Percentiles rank a stretch among this genome's conserved stretches.
Evolutionary conservation across 1,284 basidiomycete genomes (phyloP).

Genomic region (Ustilago trichophora): DNA sequence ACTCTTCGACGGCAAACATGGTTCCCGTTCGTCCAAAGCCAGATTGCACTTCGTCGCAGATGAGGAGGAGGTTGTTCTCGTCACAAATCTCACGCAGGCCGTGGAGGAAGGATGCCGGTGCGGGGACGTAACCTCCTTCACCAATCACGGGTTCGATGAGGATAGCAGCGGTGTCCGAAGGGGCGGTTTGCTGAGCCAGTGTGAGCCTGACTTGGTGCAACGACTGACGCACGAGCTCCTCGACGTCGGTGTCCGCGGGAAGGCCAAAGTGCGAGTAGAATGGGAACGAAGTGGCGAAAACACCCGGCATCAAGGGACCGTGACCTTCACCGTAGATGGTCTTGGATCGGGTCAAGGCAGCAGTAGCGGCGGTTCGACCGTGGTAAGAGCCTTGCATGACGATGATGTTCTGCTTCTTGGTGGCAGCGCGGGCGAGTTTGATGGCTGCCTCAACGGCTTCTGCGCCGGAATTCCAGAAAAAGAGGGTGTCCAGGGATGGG

Average conservation of each 20-base stretch:
- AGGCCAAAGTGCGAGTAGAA: constrained; percentile 90
- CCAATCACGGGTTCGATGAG: constrained; percentile 91
- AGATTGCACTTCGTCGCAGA: constrained; percentile 98
- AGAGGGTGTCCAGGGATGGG: constrained; percentile 84
- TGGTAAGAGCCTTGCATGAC: constrained; percentile 75
- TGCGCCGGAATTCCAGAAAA: constrained; percentile 85
- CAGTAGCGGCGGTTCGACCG: constrained; percentile 73
- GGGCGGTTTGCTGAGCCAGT: constrained; percentile 82
- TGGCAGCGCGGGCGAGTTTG: constrained; percentile 79
- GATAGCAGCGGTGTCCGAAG: constrained; percentile 88
- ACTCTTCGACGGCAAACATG: constrained; percentile 77
- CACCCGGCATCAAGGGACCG: constrained; percentile 85
- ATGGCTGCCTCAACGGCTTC: constrained; percentile 80
- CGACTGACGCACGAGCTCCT: constrained; percentile 76
- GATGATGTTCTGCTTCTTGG: constrained; percentile 85
- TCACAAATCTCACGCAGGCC: constrained; percentile 86
- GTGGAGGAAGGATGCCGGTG: constrained; percentile 80
- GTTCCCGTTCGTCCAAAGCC: constrained; percentile 64
- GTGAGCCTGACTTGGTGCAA: constrained; percentile 85
- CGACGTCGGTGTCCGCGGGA: constrained; percentile 73
- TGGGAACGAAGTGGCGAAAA: constrained; percentile 83
- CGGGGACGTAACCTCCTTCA: constrained; percentile 91
- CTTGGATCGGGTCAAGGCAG: constrained; percentile 88
- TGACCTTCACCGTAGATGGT: constrained; percentile 84
- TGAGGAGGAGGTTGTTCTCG: constrained; percentile 85